Evolutionary conservation across 176 grass and related monocot species (phyloP).

Genomic region (Poa annua): DNA sequence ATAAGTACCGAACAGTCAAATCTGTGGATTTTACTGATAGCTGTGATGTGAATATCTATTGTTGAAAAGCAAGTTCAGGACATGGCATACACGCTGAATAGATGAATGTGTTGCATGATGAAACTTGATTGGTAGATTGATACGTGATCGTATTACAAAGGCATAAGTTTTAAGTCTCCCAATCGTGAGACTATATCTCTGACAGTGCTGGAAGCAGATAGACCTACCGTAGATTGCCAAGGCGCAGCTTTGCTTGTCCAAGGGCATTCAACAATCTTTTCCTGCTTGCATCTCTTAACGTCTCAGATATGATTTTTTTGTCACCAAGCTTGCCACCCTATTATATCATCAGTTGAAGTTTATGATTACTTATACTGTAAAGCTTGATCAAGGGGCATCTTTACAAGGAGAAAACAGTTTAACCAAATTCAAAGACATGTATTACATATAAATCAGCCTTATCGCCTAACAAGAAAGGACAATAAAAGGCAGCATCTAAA

Average conservation of each 20-base stretch:
- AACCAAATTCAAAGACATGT: constrained; percentile 1
- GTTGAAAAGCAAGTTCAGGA: no score
- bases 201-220: neutral
- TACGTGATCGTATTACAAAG: neutral
- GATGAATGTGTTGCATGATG: neutral
- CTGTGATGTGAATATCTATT: no score
- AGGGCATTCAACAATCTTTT: constrained; percentile 64
- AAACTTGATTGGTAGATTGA: neutral
- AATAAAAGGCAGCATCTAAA: constrained; percentile 10
- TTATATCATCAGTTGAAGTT: constrained; percentile 34
- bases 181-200: constrained; percentile 13
- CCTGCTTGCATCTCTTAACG: constrained; percentile 68
- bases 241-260: constrained; percentile 58
- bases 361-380: constrained; percentile 3
- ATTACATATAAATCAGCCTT: neutral
- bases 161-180: constrained; percentile 3
- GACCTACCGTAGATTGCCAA: constrained; percentile 66
- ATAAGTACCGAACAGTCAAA: neutral
- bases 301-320: constrained; percentile 79
- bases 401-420: neutral
- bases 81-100: neutral
- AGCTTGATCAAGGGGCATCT: constrained; percentile 1
- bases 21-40: neutral
- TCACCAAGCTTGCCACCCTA: constrained; percentile 55
- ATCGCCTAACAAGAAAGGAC: constrained; percentile 22